These are phyloP conservation scores for Diaporthe amygdali DNA, from an alignment of 2,329 filamentous ascomycete species.

Conservation along the genomic window DNA sequence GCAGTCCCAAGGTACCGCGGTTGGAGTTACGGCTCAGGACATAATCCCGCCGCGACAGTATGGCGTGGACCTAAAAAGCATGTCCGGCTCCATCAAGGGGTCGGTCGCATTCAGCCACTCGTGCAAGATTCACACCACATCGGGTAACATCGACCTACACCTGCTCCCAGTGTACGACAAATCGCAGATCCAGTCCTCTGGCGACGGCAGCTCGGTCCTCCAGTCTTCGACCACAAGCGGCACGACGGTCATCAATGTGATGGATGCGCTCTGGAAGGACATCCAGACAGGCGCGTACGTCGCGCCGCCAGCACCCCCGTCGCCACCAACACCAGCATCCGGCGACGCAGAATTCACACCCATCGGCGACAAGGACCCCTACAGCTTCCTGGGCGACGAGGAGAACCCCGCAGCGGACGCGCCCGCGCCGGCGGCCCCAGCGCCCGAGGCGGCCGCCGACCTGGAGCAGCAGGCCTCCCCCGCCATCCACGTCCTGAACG, in stretches of 20 bases:
- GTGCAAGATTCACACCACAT: constrained; percentile 43
- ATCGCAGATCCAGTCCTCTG: constrained; percentile 18
- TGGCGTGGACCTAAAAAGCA: constrained; percentile 47
- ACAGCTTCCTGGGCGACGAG: constrained; percentile 11
- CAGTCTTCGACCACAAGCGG: constrained; percentile 52
- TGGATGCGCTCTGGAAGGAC: constrained; percentile 51
- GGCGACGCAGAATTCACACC: not conserved
- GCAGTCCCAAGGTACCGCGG: not conserved
- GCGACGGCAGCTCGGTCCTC: constrained; percentile 32
- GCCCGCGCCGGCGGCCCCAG: not conserved
- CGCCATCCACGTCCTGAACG: constrained; percentile 42
- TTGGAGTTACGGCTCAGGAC: constrained; percentile 8
- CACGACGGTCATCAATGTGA: constrained; percentile 40
- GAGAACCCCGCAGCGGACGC: not conserved
- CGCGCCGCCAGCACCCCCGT: constrained; percentile 28
- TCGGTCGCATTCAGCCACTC: constrained; percentile 44
- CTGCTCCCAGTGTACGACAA: constrained; percentile 50
- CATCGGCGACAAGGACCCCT: constrained; percentile 28
- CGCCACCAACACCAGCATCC: not conserved
- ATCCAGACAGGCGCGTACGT: constrained; percentile 28
- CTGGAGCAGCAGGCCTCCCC: constrained; percentile 16
- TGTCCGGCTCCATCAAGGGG: constrained; percentile 49
- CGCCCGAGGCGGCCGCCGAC: not conserved
- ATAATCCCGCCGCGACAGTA: constrained; percentile 53
- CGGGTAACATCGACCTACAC: constrained; percentile 45